Evolutionary conservation across 306 rosid species (phyloP).

Genomic region (Herpetospermum pedunculosum): DNA sequence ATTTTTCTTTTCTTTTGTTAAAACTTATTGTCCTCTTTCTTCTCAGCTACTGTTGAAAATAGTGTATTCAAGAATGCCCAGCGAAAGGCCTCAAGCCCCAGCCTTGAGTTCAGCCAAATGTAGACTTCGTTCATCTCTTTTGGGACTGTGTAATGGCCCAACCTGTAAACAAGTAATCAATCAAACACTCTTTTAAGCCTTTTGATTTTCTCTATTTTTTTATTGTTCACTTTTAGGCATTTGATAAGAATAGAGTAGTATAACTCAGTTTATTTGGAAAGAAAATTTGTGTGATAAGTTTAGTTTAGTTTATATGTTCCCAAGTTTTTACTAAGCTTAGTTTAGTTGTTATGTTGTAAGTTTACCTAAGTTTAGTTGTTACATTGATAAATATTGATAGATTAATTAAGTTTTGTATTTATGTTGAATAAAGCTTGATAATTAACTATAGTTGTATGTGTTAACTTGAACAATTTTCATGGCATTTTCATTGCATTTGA

Average conservation of each 20-base stretch:
- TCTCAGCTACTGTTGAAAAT: background rate
- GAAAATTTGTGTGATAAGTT: too few species aligned
- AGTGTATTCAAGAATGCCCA: background rate
- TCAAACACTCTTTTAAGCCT: background rate
- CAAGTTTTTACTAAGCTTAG: too few species aligned
- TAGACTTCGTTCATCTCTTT: constrained; percentile 96
- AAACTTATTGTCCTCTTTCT: constrained; percentile 21
- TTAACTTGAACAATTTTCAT: too few species aligned
- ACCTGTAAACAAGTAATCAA: constrained; percentile 34
- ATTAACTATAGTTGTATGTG: too few species aligned
- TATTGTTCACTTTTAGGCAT: background rate
- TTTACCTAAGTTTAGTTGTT: too few species aligned
- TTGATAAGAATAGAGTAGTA: background rate
- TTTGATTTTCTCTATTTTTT: background rate
- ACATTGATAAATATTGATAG: too few species aligned
- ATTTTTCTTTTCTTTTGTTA: background rate
- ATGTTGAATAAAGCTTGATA: too few species aligned
- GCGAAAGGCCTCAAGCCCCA: constrained; percentile 24
- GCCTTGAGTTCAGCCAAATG: constrained; percentile 67
- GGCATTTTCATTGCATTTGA: too few species aligned
- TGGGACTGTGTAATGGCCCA: constrained; percentile 90
- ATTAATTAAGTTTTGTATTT: too few species aligned
- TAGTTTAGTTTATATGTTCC: too few species aligned
- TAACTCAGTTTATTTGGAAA: too few species aligned
- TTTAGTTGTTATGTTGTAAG: too few species aligned